phyloP scores from a whole-genome alignment of 2,329 filamentous ascomycete genomes.

The Botryosphaeria agaves region DNA sequence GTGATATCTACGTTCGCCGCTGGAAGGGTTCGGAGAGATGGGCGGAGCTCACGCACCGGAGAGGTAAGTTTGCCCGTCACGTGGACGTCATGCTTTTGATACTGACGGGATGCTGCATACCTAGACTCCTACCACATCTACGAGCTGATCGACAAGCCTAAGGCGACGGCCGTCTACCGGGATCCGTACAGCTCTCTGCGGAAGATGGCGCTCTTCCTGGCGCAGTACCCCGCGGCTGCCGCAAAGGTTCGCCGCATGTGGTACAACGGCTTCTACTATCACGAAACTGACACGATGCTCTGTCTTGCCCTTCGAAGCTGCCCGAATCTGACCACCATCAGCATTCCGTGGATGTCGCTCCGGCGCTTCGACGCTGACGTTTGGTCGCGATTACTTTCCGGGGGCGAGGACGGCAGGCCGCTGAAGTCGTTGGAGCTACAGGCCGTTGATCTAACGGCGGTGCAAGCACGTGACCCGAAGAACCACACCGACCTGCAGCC shows the following conservation, averaged over 20 bases:
- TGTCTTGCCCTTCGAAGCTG: constrained; percentile 30
- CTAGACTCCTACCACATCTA: constrained; percentile 26
- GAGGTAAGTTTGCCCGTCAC: constrained; percentile 8
- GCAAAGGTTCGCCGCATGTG: constrained; percentile 33
- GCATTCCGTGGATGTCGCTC: constrained; percentile 35
- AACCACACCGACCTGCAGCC: constrained; percentile 26
- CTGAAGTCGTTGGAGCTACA: constrained; percentile 34
- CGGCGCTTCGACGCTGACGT: constrained; percentile 29
- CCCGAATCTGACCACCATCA: constrained; percentile 27
- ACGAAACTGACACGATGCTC: constrained; percentile 31
- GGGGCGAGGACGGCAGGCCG: too few relatives aligned
- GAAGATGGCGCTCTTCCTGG: constrained; percentile 28
- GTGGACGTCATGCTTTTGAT: too few relatives aligned
- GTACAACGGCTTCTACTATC: constrained; percentile 36
- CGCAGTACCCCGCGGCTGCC: constrained; percentile 25
- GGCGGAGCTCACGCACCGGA: constrained; percentile 27
- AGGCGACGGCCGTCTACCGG: constrained; percentile 31
- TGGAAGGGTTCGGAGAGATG: constrained; percentile 36
- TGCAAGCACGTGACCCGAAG: constrained; percentile 21
- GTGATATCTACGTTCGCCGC: constrained; percentile 31
- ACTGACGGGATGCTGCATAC: constrained; percentile 2
- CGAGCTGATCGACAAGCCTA: constrained; percentile 28
- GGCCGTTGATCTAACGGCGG: constrained; percentile 28
- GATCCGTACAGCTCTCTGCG: constrained; percentile 33
- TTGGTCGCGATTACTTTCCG: constrained; percentile 31